phyloP scores from a whole-genome alignment of 1,139 yeast species.

The Pneumocystis jirovecii region DNA sequence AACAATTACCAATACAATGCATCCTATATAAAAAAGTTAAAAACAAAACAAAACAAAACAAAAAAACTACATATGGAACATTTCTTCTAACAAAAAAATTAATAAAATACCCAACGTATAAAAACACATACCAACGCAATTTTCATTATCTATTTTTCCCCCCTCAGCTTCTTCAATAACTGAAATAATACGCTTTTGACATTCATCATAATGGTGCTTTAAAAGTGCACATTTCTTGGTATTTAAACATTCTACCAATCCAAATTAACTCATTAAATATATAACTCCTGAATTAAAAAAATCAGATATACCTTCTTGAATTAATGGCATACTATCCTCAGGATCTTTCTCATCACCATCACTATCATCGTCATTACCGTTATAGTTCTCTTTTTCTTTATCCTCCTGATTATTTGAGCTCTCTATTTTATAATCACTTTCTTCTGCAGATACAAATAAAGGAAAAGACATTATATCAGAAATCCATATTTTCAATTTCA shows the following conservation, averaged over 20 bases:
- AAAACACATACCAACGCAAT: background rate
- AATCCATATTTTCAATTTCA: background rate
- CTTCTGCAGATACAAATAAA: constrained; percentile 16
- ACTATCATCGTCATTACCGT: background rate
- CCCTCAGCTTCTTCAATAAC: constrained; percentile 53
- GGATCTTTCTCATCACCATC: background rate
- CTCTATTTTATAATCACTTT: constrained; percentile 39
- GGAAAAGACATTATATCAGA: background rate
- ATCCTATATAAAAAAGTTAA: background rate
- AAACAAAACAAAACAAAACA: background rate
- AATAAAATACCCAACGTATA: background rate
- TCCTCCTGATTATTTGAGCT: constrained; percentile 24
- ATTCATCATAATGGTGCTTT: constrained; percentile 84
- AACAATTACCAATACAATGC: background rate
- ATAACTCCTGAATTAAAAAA: background rate
- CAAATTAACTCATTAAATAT: constrained; percentile 2
- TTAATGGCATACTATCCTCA: background rate
- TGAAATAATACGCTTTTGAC: constrained; percentile 84
- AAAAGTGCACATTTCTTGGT: constrained; percentile 59
- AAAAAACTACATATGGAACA: background rate
- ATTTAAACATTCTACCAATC: constrained; percentile 22
- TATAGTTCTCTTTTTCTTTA: constrained; percentile 22
- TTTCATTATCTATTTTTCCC: background rate
- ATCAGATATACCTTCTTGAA: background rate
- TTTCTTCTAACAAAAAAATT: background rate